These are phyloP conservation scores for Vanderwaltozyma polyspora DNA, from an alignment of 805 yeast genomes.

Conservation along the genomic window DNA sequence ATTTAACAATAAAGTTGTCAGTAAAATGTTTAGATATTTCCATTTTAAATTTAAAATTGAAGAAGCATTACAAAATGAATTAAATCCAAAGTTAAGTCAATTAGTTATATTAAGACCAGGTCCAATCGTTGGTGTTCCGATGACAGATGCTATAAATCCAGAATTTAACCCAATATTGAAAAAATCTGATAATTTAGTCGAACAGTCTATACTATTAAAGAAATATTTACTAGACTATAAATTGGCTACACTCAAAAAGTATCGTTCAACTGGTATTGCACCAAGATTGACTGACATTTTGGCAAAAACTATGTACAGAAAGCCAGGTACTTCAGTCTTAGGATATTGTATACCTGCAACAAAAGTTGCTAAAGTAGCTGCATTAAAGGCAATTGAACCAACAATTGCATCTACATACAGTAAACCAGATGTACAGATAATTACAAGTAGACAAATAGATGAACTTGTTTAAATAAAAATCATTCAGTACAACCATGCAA, in stretches of 20 bases:
- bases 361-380: constrained; percentile 12
- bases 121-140: constrained; percentile 20
- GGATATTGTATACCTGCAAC: constrained; percentile 19
- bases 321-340: constrained; percentile 13
- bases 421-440: constrained; percentile 6
- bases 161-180: constrained; percentile 1
- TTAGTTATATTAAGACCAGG: constrained; percentile 19
- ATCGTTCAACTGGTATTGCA: constrained; percentile 19
- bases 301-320: constrained; percentile 13
- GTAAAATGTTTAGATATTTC: constrained; percentile 13
- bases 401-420: not conserved
- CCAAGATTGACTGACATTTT: constrained; percentile 12
- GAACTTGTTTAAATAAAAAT: not conserved
- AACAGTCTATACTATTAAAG: constrained; percentile 4
- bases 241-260: constrained; percentile 14
- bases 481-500: not conserved
- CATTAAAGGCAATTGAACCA: constrained; percentile 6
- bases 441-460: constrained; percentile 16
- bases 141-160: constrained; percentile 7
- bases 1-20: constrained; percentile 13
- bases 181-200: not conserved
- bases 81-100: constrained; percentile 6
- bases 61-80: constrained; percentile 6
- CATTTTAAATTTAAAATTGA: constrained; percentile 14
- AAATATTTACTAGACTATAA: constrained; percentile 8